Evolutionary conservation across 257 asterid species (phyloP).

Genomic region (Solanum tarapatanum): DNA sequence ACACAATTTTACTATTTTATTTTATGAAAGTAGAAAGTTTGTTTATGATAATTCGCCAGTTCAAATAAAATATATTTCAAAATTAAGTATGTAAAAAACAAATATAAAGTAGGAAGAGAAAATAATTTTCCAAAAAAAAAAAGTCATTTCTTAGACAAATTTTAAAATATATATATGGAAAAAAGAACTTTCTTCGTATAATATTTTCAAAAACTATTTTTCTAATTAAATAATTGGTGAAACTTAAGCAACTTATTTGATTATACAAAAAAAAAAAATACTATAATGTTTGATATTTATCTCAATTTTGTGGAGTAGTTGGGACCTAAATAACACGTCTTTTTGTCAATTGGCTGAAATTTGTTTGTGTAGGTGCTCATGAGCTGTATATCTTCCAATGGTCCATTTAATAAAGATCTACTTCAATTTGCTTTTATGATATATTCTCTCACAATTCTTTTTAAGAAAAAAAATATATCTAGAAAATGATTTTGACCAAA

Average conservation of each 20-base stretch:
- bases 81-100: too few relatives aligned
- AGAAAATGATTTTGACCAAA: background rate
- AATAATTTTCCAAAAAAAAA: too few relatives aligned
- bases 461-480: background rate
- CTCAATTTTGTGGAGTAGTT: background rate
- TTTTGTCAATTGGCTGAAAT: background rate
- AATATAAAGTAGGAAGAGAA: background rate
- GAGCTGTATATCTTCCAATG: background rate
- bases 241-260: background rate
- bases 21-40: too few relatives aligned
- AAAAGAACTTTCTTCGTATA: background rate
- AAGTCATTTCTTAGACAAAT: background rate
- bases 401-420: background rate
- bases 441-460: background rate
- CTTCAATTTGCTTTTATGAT: background rate
- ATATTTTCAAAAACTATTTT: background rate
- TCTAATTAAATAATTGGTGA: background rate
- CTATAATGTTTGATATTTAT: background rate
- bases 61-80: too few relatives aligned
- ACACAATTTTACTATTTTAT: too few relatives aligned
- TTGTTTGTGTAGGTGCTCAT: background rate
- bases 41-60: too few relatives aligned
- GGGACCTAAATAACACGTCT: background rate
- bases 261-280: background rate
- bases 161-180: too few relatives aligned